phyloP scores from a whole-genome alignment of 2,329 filamentous ascomycete species.

The Botrytis aclada region DNA sequence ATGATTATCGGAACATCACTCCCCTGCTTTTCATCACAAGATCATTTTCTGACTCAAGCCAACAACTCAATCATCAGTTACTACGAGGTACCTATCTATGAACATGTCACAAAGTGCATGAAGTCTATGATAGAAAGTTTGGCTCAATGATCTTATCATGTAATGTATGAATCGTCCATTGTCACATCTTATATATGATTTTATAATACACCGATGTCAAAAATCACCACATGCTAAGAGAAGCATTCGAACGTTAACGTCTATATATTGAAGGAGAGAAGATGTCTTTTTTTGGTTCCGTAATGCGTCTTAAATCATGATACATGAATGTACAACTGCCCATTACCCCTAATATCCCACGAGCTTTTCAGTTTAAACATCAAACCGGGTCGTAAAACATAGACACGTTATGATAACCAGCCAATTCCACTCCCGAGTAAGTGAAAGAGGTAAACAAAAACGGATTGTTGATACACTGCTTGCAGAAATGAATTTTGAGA shows the following conservation, averaged over 20 bases:
- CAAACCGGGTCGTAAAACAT: conserved; percentile 6
- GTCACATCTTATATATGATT: neutral
- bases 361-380: conserved; percentile 3
- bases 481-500: conserved; percentile 8
- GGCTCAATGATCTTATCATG: neutral
- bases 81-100: neutral
- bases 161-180: neutral
- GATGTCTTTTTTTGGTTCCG: conserved; percentile 10
- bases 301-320: conserved; percentile 7
- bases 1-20: neutral
- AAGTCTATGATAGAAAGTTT: neutral
- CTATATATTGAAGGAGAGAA: conserved; percentile 2
- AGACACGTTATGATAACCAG: neutral
- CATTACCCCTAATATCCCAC: neutral
- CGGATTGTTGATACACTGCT: conserved; percentile 15
- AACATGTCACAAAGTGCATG: neutral
- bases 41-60: neutral
- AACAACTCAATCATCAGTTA: neutral
- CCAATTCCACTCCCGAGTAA: neutral
- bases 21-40: neutral
- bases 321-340: conserved; percentile 2
- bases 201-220: neutral
- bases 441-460: conserved; percentile 4
- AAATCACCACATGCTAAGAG: neutral
- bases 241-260: neutral